These are phyloP conservation scores for Tuber magnatum DNA, from an alignment of 495 filamentous ascomycete species.

Conservation along the genomic window DNA sequence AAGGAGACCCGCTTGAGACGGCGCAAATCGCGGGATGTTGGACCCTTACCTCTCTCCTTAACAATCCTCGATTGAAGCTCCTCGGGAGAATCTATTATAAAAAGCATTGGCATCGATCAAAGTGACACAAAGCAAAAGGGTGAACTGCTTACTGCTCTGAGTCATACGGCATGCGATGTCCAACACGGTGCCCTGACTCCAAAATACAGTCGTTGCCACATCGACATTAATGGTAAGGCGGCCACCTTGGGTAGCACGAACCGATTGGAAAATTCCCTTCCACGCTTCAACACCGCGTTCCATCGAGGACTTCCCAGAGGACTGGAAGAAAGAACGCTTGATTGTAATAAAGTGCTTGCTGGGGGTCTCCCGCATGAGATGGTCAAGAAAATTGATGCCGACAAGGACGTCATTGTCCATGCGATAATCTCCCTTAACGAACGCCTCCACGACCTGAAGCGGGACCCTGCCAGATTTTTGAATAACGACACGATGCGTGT, in stretches of 20 bases:
- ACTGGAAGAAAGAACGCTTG: constrained; percentile 69
- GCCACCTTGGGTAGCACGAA: constrained; percentile 50
- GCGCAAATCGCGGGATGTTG: constrained; percentile 44
- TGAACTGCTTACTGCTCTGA: constrained; percentile 20
- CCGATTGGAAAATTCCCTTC: constrained; percentile 77
- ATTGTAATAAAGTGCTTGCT: constrained; percentile 56
- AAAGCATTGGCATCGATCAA: constrained; percentile 5
- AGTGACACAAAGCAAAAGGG: neutral
- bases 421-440: constrained; percentile 52
- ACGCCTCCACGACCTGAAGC: constrained; percentile 56
- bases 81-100: constrained; percentile 29
- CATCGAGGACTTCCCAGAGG: constrained; percentile 44
- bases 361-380: constrained; percentile 71
- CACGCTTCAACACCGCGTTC: constrained; percentile 62
- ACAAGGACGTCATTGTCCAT: constrained; percentile 64
- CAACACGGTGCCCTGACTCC: constrained; percentile 46
- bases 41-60: constrained; percentile 20
- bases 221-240: constrained; percentile 75
- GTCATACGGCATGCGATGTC: constrained; percentile 30
- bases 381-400: constrained; percentile 83
- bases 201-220: constrained; percentile 71
- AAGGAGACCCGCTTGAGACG: constrained; percentile 62
- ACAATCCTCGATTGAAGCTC: constrained; percentile 21
- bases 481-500: constrained; percentile 55
- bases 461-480: constrained; percentile 55